Evolutionary conservation across 73 alveolate species (phyloP), one percentile per base, ranked within the genome.

Genomic region (Paramecium bursaria): DNA sequence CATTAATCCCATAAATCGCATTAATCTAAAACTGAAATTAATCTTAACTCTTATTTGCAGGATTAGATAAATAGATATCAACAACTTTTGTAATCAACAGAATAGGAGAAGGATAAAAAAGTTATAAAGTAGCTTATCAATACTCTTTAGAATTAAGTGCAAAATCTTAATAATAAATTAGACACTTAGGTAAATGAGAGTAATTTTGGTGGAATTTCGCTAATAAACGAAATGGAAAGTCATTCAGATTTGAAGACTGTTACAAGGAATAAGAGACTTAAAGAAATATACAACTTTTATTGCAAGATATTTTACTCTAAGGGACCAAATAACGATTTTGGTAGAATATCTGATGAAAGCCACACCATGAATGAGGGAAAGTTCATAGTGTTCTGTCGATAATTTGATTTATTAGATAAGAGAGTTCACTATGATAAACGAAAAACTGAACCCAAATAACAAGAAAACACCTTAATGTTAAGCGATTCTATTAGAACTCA

Each of bases 311-410:
- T 33, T 47, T 67, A 67, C 21, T 53, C 22, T 31, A 31, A 57
- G 22, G 82, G 82, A 25, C 82, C 82, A 39, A 39, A 53, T 2
- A 57, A 67, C 21, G 82, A 67, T 67, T 67, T 67, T 44, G 21
- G 42, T 3, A 31, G 82, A 42, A 67, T 67, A 5, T 39, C 33
- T 42, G 60, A 67, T 67, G 82, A 67, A 67, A 39, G 60, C 1
- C 33, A 67, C 19, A 67, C 82, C 0, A 2, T 67, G 44, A 39
- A 53, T 13, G 82, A 67, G 10, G 82, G 82, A 7, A 67, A 67
- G 46, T 67, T 67, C 44, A 35, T 67, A 26, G 44, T 67, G 11
- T 67, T 67, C 22, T 67, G 82, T 42, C 53, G 82, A 14, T n/a
- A 67, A 67, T 67, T 67, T 67, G 55, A 47, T 13, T 33, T 67